Percentiles rank a stretch among this genome's conserved stretches.
Evolutionary conservation across 2,329 filamentous ascomycete genomes (phyloP).

Genomic region (Verticillium longisporum): DNA sequence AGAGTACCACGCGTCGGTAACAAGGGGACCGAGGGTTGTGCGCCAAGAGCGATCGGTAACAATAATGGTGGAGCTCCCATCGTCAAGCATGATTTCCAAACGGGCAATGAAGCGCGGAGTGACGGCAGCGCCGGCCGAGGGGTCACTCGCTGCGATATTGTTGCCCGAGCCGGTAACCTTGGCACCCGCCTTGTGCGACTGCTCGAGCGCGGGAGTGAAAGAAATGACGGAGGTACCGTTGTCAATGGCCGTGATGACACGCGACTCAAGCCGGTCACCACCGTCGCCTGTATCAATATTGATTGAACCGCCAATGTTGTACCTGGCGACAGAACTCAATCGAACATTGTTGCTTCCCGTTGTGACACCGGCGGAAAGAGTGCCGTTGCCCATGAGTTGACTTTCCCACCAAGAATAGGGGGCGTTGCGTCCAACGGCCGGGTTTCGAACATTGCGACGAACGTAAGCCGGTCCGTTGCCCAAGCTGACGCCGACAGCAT

Average conservation of each 20-base stretch:
- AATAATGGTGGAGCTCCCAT: neutral
- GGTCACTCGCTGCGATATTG: slow-evolving; percentile 5
- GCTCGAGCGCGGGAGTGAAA: neutral
- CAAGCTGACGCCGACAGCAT: slow-evolving; percentile 4
- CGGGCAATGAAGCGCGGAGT: slow-evolving; percentile 6
- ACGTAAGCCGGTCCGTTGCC: slow-evolving; percentile 5
- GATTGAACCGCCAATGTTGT: slow-evolving; percentile 3
- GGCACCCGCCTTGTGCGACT: neutral
- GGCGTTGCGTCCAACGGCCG: slow-evolving; percentile 3
- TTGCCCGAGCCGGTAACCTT: slow-evolving; percentile 6
- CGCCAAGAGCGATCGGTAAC: slow-evolving; percentile 6
- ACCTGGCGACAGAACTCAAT: neutral
- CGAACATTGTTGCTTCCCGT: neutral
- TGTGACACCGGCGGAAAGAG: neutral
- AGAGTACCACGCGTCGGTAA: slow-evolving; percentile 4
- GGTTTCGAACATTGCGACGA: slow-evolving; percentile 2
- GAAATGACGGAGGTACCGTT: neutral
- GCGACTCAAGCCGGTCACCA: slow-evolving; percentile 4
- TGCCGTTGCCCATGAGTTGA: slow-evolving; percentile 5
- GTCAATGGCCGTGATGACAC: neutral
- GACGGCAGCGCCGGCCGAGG: slow-evolving; percentile 5
- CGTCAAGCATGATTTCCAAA: slow-evolving; percentile 4
- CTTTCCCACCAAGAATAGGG: slow-evolving; percentile 7
- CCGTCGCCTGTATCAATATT: slow-evolving; percentile 5
- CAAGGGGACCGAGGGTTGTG: slow-evolving; percentile 3